A percentile compares a stretch with the other conserved stretches of the same genome.
These are phyloP conservation scores for slime mould (Dictyostelium discoideum) DNA, from an alignment of 78 protist species.

Conservation along the genomic window DNA sequence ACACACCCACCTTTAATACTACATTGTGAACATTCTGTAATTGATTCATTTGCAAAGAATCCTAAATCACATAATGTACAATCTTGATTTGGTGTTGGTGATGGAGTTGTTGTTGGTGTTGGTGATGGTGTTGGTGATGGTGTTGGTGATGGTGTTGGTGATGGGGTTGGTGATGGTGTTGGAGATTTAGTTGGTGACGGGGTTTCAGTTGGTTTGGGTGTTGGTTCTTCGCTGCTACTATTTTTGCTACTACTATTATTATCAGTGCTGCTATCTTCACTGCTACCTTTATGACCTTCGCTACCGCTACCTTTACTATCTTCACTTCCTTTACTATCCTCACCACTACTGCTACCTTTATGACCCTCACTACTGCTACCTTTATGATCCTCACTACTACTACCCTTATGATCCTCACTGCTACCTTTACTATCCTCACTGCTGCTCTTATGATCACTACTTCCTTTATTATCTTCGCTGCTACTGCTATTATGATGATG, in stretches of 20 bases:
- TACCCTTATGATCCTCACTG: background rate
- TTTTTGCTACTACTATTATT: background rate
- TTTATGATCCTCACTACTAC: background rate
- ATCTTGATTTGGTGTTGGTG: background rate
- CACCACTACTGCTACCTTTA: background rate
- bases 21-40: background rate
- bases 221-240: constrained; percentile 6
- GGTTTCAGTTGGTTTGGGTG: background rate
- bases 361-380: background rate
- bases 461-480: background rate
- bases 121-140: background rate
- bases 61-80: background rate
- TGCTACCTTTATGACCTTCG: background rate
- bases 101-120: background rate
- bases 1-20: background rate
- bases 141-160: background rate
- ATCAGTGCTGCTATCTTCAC: background rate
- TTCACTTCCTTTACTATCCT: background rate
- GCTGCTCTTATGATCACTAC: background rate
- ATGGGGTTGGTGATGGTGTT: background rate
- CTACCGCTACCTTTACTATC: background rate
- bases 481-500: background rate
- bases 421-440: background rate
- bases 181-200: background rate
- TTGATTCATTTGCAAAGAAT: background rate